A percentile compares a stretch with the other conserved stretches of the same genome.
phyloP scores from a whole-genome alignment of 1,284 basidiomycete species.

The Paramarasmius palmivorus region DNA sequence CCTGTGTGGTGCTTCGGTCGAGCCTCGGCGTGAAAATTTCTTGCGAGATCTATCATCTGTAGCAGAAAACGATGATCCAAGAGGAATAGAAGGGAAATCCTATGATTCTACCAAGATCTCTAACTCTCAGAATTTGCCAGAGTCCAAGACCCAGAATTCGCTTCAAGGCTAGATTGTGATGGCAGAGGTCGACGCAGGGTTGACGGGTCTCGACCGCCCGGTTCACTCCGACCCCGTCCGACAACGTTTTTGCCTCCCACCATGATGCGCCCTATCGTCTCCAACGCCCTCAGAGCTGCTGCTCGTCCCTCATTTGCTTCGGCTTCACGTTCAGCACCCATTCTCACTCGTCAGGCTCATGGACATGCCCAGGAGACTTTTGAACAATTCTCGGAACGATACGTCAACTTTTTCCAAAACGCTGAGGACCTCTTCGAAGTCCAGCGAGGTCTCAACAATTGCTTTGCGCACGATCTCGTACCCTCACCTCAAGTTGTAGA shows the following conservation, averaged over 20 bases:
- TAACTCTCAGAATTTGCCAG: too few relatives aligned
- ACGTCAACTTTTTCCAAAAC: slow-evolving; percentile 89
- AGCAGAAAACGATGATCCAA: too few relatives aligned
- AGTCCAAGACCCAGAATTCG: too few relatives aligned
- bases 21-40: too few relatives aligned
- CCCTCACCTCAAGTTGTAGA: slow-evolving; percentile 89
- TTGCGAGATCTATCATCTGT: too few relatives aligned
- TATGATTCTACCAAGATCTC: too few relatives aligned
- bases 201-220: slow-evolving; percentile 8
- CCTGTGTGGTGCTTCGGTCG: too few relatives aligned
- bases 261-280: slow-evolving; percentile 15
- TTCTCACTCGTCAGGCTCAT: slow-evolving; percentile 48
- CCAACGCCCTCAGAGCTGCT: slow-evolving; percentile 11
- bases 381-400: slow-evolving; percentile 92
- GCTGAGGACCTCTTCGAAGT: slow-evolving; percentile 97
- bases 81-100: too few relatives aligned
- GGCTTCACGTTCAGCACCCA: slow-evolving; percentile 26
- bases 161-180: too few relatives aligned
- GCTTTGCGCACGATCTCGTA: slow-evolving; percentile 98
- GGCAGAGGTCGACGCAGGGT: neutral
- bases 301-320: slow-evolving; percentile 9
- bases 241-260: neutral
- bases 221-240: slow-evolving; percentile 6
- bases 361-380: slow-evolving; percentile 87
- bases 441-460: slow-evolving; percentile 98